Base-by-base conservation (phyloP, 352 stramenopile genomes). In the Globisporangium polare region DNA sequence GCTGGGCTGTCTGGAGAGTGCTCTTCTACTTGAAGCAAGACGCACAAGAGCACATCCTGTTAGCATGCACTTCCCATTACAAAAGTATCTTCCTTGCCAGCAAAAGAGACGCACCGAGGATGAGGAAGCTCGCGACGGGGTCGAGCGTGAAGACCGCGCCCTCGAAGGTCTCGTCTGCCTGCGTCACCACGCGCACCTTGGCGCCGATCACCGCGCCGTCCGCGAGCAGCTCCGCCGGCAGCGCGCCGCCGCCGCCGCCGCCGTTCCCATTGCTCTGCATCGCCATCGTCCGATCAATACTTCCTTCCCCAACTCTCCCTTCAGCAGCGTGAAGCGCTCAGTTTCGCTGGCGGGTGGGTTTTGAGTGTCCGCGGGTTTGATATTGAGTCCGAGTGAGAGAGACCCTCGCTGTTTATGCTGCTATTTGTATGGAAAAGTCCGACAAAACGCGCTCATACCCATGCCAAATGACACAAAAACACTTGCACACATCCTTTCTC, bases 81-180 rank as follows among this genome's bases (percentile, higher is more conserved):
- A 42, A 20, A 51, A 29, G 42, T 27, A 56, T 56, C 50, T 55
- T 55, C 18, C 5, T 26, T 53, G 26, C 26, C 13, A 18, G 20
- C 45, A n/a, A 20, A 9, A 33, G 35, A 29, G 13, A 53, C 62
- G 26, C 62, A 92, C 83, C 81, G 47, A 94, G 74, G 55, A 94
- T 73, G 56, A 94, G 80, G 67, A 94, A 91, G 60, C 85, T 86
- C 58, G 83, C 78, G 17, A 92, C 69, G 18, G 81, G 76, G 55
- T 94, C 85, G 47, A 94, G 47, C 58, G 83, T 92, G 72, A 90
- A 94, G 55, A 92, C 72, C n/a, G 72, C 58, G 41, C 85, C 85
- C 52, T 94, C 83, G 41, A 90, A 82, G 27, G 54, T 70, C 47
- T 85, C 79, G 41, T 86, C 63, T 4, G 63, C 53, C 31, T 56